These are phyloP conservation scores for Solanum chilense DNA, from an alignment of 257 asterid species.

Conservation along the genomic window DNA sequence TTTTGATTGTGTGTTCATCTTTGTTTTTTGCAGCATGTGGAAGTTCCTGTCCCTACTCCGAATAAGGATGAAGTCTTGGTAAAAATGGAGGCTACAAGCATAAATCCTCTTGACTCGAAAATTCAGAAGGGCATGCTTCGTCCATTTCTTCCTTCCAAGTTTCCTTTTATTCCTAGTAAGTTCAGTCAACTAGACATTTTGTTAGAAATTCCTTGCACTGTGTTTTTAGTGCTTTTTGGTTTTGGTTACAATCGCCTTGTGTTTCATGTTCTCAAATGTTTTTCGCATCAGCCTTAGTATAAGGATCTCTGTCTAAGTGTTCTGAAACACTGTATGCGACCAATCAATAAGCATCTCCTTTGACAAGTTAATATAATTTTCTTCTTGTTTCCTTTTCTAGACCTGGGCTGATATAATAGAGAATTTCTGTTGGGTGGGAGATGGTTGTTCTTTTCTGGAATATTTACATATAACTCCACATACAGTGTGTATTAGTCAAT, in stretches of 20 bases:
- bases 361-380: not conserved
- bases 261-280: not conserved
- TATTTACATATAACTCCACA: not conserved
- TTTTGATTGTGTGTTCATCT: not conserved
- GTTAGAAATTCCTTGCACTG: not conserved
- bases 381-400: not conserved
- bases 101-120: slow-evolving; percentile 64
- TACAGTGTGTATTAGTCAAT: not conserved
- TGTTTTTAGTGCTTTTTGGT: not conserved
- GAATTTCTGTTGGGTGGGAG: not conserved
- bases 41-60: slow-evolving; percentile 52
- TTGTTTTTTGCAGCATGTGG: slow-evolving; percentile 44
- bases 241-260: not conserved
- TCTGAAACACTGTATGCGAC: not conserved
- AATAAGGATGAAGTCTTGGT: slow-evolving; percentile 49
- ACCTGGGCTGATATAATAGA: not conserved
- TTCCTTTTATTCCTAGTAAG: slow-evolving; percentile 53
- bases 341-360: not conserved
- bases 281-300: not conserved
- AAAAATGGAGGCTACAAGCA: slow-evolving; percentile 56
- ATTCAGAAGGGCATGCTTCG: slow-evolving; percentile 50
- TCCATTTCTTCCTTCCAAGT: slow-evolving; percentile 34
- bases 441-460: not conserved
- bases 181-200: not conserved
- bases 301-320: not conserved